Conservation (phyloP, 2,329 filamentous ascomycete genomes). For the Acrodontium crateriforme region DNA sequence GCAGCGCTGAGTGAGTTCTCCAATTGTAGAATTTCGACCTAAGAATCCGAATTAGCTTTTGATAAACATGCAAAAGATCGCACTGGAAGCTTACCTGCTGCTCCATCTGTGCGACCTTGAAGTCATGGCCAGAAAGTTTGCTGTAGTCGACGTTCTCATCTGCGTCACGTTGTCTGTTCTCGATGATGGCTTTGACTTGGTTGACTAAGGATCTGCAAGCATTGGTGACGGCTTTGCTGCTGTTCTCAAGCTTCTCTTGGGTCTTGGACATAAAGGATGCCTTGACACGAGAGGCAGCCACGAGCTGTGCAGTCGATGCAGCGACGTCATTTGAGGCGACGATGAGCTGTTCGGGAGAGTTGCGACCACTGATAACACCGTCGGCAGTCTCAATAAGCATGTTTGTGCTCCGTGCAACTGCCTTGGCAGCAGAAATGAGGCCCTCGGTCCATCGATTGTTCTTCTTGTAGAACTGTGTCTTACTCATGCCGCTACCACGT, state of each 20-base stretch:
- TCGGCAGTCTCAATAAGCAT: conserved; percentile 96
- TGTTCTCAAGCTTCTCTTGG: conserved; percentile 79
- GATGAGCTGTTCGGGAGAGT: conserved; percentile 92
- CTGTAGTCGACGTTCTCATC: conserved; percentile 72
- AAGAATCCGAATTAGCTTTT: conserved; percentile 6
- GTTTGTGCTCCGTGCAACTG: conserved; percentile 85
- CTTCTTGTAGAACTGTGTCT: conserved; percentile 98
- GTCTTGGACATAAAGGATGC: conserved; percentile 96
- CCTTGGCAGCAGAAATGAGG: conserved; percentile 92
- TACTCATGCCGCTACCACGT: conserved; percentile 57
- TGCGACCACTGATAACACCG: conserved; percentile 80
- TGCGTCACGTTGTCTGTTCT: conserved; percentile 67
- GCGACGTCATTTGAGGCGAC: conserved; percentile 96
- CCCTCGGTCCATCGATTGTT: conserved; percentile 99
- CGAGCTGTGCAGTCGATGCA: conserved; percentile 88
- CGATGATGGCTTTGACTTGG: conserved; percentile 90
- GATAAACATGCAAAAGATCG: not conserved
- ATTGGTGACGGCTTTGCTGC: conserved; percentile 80
- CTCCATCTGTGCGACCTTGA: conserved; percentile 98
- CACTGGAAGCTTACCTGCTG: conserved; percentile 61
- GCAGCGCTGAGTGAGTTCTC: conserved; percentile 75
- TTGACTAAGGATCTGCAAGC: conserved; percentile 79
- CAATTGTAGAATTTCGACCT: conserved; percentile 95
- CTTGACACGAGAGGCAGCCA: conserved; percentile 91
- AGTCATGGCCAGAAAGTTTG: conserved; percentile 82